Evolutionary conservation across 1,284 basidiomycete species (phyloP).

Genomic region (Serendipita sp.): DNA sequence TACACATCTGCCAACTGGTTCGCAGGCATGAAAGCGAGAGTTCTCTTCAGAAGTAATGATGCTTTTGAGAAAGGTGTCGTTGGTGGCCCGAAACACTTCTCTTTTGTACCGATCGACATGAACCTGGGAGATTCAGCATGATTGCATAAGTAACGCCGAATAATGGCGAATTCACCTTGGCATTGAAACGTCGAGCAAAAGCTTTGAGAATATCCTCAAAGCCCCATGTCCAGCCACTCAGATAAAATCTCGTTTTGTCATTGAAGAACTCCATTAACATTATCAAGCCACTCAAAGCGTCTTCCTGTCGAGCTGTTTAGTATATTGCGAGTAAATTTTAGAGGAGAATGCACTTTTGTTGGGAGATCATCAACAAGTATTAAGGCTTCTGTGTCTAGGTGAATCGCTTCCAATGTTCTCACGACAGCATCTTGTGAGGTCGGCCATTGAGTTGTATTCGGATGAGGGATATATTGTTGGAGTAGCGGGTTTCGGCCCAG

Average conservation of each 20-base stretch:
- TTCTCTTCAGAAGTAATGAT: conserved; percentile 49
- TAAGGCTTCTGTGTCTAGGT: conserved; percentile 70
- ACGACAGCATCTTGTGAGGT: conserved; percentile 16
- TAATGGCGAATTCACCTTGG: conserved; percentile 30
- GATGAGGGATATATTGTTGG: conserved; percentile 46
- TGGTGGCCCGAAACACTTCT: conserved; percentile 42
- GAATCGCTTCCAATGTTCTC: conserved; percentile 58
- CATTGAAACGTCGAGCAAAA: conserved; percentile 47
- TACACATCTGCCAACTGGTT: conserved; percentile 60
- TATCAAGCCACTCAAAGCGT: conserved; percentile 53
- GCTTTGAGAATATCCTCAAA: conserved; percentile 76
- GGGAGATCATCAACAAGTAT: conserved; percentile 50
- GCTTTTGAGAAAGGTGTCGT: conserved; percentile 47
- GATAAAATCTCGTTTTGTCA: conserved; percentile 57
- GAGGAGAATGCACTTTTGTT: conserved; percentile 40
- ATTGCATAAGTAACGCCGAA: background rate
- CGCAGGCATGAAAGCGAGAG: conserved; percentile 85
- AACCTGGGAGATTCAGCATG: conserved; percentile 34
- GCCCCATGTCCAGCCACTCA: conserved; percentile 90
- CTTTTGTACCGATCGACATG: conserved; percentile 84
- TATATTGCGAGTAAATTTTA: background rate
- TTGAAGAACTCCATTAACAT: conserved; percentile 58
- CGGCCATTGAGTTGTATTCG: conserved; percentile 10
- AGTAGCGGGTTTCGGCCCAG: conserved; percentile 56
- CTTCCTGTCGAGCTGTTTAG: conserved; percentile 29